Evolutionary conservation across 805 yeast genomes (phyloP), one percentile per base, ranked within the genome.

Genomic region (Ogataea corticis): DNA sequence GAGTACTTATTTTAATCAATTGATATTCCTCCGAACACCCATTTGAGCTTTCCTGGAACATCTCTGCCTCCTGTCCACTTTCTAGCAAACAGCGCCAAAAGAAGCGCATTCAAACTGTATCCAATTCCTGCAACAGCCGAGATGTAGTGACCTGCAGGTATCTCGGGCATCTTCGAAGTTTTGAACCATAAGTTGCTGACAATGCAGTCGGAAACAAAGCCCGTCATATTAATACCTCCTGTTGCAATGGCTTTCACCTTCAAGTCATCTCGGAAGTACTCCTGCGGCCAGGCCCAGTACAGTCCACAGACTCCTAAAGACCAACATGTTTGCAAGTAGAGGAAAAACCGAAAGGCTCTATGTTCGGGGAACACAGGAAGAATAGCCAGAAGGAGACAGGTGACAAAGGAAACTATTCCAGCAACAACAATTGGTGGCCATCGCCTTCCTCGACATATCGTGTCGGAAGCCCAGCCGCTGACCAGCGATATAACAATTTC

Each of bases 111-210:
- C 4, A 37, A 6, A 5, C 43, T 21, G 39, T 46, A 46, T 9
- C 43, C 23, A 16, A 39, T 10, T 16, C 50, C 47, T 15, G 23
- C 16, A 17, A 29, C 34, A 3, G 44, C 50, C 2, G 55, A 42
- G 10, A 59, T 42, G 30, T 55, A 58, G 36, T 54, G 46, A 38
- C 53, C 53, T 17, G 51, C 33, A 7, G 45, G 19, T 21, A 49
- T 36, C 19, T 39, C 29, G 12, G 53, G 53, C 40, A 41, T 43
- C 13, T 49, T 33, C 6, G 44, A 14, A 3, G 52, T 49, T 36
- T 46, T 42, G 33, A 38, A 49, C 50, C 50, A 49, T 14, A 46
- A 34, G 29, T 40, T 43, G 32, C 46, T 46, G 19, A 38, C 46
- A 27, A 43, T 46, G 40, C 50, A 37, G 29, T 49, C 42, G 12